Evolutionary conservation across 345 rosid species (phyloP).

Genomic region (Euclidium syriacum): DNA sequence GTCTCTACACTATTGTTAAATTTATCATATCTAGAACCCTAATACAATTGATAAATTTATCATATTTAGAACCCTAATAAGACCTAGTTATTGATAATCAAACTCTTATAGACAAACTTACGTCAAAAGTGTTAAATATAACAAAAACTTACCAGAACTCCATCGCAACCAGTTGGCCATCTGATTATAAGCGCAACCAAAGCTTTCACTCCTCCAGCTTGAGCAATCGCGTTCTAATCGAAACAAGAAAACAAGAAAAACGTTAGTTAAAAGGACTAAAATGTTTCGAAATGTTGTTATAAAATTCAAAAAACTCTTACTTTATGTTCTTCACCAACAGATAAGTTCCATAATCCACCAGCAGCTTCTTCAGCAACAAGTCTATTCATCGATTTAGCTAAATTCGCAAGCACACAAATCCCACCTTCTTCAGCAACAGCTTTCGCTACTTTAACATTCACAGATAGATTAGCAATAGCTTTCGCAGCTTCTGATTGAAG

Average conservation of each 20-base stretch:
- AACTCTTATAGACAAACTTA: too few relatives aligned
- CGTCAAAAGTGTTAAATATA: constrained; percentile 5
- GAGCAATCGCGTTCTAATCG: constrained; percentile 56
- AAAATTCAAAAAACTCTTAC: too few relatives aligned
- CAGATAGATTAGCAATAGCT: constrained; percentile 78
- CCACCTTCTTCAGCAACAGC: constrained; percentile 84
- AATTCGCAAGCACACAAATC: constrained; percentile 50
- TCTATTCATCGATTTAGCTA: constrained; percentile 73
- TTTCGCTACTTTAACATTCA: constrained; percentile 62
- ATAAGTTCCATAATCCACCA: constrained; percentile 80
- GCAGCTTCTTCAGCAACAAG: constrained; percentile 85
- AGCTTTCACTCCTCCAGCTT: constrained; percentile 78
- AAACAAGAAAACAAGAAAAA: constrained; percentile 9
- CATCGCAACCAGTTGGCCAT: constrained; percentile 67
- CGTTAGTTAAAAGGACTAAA: background rate
- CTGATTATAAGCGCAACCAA: constrained; percentile 65
- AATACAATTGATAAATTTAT: background rate
- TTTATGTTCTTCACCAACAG: constrained; percentile 81
- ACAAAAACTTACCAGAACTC: constrained; percentile 48
- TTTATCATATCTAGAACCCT: background rate
- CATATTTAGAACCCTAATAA: background rate
- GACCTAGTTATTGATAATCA: background rate
- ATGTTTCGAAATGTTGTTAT: too few relatives aligned
- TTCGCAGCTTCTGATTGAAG: constrained; percentile 80
- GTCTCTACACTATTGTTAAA: background rate